Base-by-base conservation (phyloP, 2,329 filamentous ascomycete genomes). In the Neofusicoccum umdonicola region DNA sequence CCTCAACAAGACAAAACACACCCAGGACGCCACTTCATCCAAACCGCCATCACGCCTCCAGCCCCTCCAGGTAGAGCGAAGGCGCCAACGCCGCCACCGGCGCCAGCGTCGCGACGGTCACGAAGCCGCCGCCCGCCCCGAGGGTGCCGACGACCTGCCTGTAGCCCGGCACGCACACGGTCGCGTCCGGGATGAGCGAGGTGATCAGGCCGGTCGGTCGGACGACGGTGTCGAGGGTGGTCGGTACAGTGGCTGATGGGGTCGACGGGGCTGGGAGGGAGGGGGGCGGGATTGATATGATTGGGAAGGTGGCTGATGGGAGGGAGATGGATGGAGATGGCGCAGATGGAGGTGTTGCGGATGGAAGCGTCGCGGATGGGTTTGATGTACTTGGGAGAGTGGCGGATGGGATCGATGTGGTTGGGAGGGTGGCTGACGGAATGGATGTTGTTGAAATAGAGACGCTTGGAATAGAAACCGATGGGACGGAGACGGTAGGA, bases 91-190 rank as follows among this genome's bases (percentile, higher is more conserved):
- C 27, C 27, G 27, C 27, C 27, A 31, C 27, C 27, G 27, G 27
- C 27, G 27, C 27, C 27, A 31, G 7, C 27, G 27, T 31, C 27
- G 27, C 7, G 27, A 60, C 19, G 19, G 56, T 35, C 4, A 37
- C 11, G 12, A 60, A 60, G 11, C 13, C 13, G 4, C 56, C 42
- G 4, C 17, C 31, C 4, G 56, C 42, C 39, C 56, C 56, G 12
- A 45, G 19, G 9, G 42, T 60, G 27, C 56, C 56, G 12, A 60
- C 56, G 17, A 60, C 31, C 31, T 60, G 56, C n/a, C 37, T 60
- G 17, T 60, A 60, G 4, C 56, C 56, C 7, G 41, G 56, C n/a
- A 60, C 27, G n/a, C 56, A 60, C 1, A 13, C 54, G 4, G 37
- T 31, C 7, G 54, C 13, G 11, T 60, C 56, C 9, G 42, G 42